Percentiles rank a stretch among this genome's conserved stretches.
phyloP scores from a whole-genome alignment of 441 rosid species.

The Corymbia calophylla region DNA sequence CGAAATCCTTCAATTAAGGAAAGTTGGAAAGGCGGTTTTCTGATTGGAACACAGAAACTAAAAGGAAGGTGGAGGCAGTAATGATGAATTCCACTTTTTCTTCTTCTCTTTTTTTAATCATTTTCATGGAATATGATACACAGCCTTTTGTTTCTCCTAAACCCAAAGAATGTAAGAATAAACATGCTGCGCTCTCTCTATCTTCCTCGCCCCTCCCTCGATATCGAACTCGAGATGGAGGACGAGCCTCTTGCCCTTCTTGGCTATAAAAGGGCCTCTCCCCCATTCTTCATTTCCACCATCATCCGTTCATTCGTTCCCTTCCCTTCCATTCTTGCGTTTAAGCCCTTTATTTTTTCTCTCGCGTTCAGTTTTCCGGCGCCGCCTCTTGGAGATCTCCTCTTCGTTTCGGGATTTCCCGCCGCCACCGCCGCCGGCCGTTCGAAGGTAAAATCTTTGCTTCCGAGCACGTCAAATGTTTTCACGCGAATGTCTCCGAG shows the following conservation, averaged over 20 bases:
- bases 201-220: neutral
- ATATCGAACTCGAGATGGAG: neutral
- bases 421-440: neutral
- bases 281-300: neutral
- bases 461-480: neutral
- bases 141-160: neutral
- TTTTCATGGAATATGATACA: neutral
- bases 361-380: neutral
- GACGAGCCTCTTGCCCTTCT: fast-evolving
- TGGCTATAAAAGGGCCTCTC: neutral
- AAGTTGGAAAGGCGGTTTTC: neutral
- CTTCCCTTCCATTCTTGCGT: neutral
- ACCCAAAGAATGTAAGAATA: neutral
- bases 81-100: neutral
- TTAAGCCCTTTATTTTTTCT: fast-evolving
- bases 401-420: neutral
- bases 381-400: neutral
- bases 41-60: neutral
- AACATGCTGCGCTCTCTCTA: neutral
- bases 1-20: neutral
- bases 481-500: neutral
- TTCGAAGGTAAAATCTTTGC: neutral
- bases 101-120: neutral
- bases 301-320: neutral
- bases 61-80: neutral